A percentile compares a stretch with the other conserved stretches of the same genome.
These are phyloP conservation scores for Hapsidospora chrysogenum DNA, from an alignment of 495 filamentous ascomycete genomes.

Conservation along the genomic window DNA sequence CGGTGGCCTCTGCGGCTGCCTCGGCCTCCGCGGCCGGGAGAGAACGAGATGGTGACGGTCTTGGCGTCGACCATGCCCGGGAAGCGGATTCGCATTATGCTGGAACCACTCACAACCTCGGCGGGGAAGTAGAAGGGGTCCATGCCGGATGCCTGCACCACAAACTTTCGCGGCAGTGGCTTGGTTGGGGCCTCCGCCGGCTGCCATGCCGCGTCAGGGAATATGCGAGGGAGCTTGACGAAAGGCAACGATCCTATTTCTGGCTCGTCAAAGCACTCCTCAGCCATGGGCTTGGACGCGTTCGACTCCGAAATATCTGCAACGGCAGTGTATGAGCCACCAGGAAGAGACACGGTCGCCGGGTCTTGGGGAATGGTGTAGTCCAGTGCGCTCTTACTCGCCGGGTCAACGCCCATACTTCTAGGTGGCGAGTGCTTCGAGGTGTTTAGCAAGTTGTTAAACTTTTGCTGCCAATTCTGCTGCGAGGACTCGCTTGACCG, in stretches of 20 bases:
- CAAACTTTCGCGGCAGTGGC: constrained; percentile 8
- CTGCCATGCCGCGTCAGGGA: constrained; percentile 36
- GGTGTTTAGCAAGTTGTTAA: constrained; percentile 48
- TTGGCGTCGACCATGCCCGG: constrained; percentile 24
- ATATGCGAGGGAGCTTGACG: constrained; percentile 45
- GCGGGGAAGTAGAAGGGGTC: constrained; percentile 23
- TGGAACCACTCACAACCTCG: constrained; percentile 20
- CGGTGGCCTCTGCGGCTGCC: constrained; percentile 10
- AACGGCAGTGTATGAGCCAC: constrained; percentile 6
- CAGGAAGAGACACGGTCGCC: constrained; percentile 43
- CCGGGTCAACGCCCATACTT: constrained; percentile 36
- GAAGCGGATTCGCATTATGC: constrained; percentile 23
- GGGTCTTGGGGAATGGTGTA: constrained; percentile 25
- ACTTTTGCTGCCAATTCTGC: constrained; percentile 51
- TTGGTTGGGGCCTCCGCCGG: constrained; percentile 22
- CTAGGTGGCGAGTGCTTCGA: constrained; percentile 41
- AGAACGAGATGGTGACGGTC: constrained; percentile 19
- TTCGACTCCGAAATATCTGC: constrained; percentile 10
- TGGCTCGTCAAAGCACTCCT: constrained; percentile 70
- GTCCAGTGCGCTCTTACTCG: constrained; percentile 45
- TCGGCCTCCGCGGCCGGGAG: constrained; percentile 14
- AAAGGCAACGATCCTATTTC: constrained; percentile 62
- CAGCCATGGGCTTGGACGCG: constrained; percentile 46
- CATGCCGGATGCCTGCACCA: constrained; percentile 16
- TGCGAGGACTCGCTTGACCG: constrained; percentile 1